Conservation (phyloP, 2,329 filamentous ascomycete species). For the Ramichloridium luteum region DNA sequence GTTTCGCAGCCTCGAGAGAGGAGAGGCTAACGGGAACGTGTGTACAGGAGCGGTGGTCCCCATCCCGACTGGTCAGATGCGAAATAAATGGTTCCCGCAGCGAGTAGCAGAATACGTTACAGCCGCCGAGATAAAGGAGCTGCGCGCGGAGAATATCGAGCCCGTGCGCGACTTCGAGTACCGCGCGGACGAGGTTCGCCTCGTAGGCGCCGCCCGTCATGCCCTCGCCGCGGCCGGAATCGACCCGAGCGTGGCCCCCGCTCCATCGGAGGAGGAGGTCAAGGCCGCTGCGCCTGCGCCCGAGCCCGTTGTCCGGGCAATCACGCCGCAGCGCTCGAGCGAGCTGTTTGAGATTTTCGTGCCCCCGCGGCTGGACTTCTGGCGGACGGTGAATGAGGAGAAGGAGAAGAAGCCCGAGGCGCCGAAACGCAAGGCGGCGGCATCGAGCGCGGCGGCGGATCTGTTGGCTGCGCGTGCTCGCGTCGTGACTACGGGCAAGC, state of each 20-base stretch:
- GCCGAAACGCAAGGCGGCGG: slow-evolving; percentile 5
- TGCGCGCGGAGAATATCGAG: slow-evolving; percentile 33
- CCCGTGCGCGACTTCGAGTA: slow-evolving; percentile 38
- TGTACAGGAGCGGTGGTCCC: slow-evolving; percentile 40
- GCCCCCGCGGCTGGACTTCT: slow-evolving; percentile 36
- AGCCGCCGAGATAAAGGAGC: slow-evolving; percentile 30
- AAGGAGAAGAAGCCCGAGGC: slow-evolving; percentile 17
- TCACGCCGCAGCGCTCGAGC: slow-evolving; percentile 32
- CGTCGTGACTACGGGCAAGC: slow-evolving; percentile 5
- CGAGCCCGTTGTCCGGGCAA: slow-evolving; percentile 9
- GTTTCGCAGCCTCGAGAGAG: too few species aligned
- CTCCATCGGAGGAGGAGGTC: slow-evolving; percentile 1
- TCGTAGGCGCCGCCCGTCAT: too few species aligned
- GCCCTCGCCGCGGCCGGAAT: too few species aligned
- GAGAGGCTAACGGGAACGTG: too few species aligned
- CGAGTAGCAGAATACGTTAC: slow-evolving; percentile 43
- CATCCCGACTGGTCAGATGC: slow-evolving; percentile 41
- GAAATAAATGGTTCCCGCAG: slow-evolving; percentile 42
- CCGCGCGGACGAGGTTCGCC: slow-evolving; percentile 8
- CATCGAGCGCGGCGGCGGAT: slow-evolving; percentile 18
- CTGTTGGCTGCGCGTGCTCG: slow-evolving; percentile 18
- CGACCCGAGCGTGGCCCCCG: too few species aligned
- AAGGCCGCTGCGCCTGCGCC: slow-evolving; percentile 8
- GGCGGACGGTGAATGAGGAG: slow-evolving; percentile 30
- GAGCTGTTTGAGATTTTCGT: slow-evolving; percentile 38